Evolutionary conservation across 2,329 filamentous ascomycete species (phyloP).

Genomic region (Teratosphaeria zuluensis): DNA sequence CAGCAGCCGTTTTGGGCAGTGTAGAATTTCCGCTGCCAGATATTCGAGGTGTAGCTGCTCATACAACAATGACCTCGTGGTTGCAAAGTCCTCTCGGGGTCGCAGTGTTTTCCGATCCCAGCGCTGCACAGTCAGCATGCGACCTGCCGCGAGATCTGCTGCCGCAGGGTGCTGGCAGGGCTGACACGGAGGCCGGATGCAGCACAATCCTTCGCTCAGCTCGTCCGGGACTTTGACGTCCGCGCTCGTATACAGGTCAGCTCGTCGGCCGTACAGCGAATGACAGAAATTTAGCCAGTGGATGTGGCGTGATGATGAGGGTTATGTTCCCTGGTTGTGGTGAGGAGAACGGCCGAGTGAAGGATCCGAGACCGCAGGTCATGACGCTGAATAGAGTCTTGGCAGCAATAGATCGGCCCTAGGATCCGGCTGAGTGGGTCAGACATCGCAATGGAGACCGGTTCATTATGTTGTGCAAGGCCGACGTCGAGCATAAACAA

Average conservation of each 20-base stretch:
- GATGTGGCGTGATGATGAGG: too few species aligned
- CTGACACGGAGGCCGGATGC: background rate
- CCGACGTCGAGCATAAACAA: background rate
- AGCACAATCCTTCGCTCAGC: background rate
- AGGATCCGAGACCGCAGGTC: background rate
- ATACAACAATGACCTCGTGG: too few species aligned
- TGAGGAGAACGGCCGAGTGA: background rate
- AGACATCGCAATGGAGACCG: background rate
- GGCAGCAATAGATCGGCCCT: background rate
- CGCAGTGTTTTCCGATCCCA: too few species aligned
- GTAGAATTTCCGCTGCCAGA: too few species aligned
- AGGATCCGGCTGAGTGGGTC: too few species aligned
- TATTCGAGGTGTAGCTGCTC: too few species aligned
- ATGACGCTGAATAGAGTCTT: background rate
- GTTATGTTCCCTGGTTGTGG: background rate
- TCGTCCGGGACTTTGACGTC: too few species aligned
- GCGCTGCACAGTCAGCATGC: background rate
- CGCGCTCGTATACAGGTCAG: too few species aligned
- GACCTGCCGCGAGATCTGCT: background rate
- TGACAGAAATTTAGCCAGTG: too few species aligned
- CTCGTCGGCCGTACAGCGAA: too few species aligned
- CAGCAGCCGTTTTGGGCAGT: too few species aligned
- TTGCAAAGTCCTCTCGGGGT: too few species aligned
- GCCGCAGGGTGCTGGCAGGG: background rate
- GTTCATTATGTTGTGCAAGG: background rate